Evolutionary conservation across 2,329 filamentous ascomycete species (phyloP), one percentile per base, ranked within the genome.

Genomic region (Triangularia verruculosa): DNA sequence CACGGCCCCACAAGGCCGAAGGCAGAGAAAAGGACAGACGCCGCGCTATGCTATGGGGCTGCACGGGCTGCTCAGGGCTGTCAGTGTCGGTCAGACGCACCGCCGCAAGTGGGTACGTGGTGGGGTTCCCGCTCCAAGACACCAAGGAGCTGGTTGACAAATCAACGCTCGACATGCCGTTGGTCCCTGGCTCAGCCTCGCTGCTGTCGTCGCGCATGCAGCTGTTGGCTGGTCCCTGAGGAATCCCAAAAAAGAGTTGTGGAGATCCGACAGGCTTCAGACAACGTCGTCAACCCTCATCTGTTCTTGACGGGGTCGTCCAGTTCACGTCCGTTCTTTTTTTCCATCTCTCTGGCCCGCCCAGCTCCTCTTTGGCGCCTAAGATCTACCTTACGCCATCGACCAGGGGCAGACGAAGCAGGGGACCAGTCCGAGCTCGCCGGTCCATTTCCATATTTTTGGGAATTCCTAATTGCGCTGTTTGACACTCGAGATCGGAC

Each of bases 111-210:
- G 9, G 32, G 34, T n/a, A n/a, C n/a, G n/a, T n/a, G n/a, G n/a
- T 39, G 39, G 39, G 39, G 39, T 11, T 47, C 39, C 39, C n/a
- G 39, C 39, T 9, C n/a, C 39, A 47, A 22, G 39, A 20, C 39
- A 27, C 32, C 32, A 30, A 25, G 13, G 28, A 6, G 12, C 17
- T 27, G 24, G 24, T 52, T 17, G 59, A 54, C 55, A 59, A 65
- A 65, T 63, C 63, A 47, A 17, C n/a, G 39, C 39, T 9, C 39
- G 39, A 63, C 51, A 30, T 28, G 30, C 39, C n/a, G 20, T 25
- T 24, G 27, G 32, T 51, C 30, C 11, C 25, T 25, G 39, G 59
- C 64, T 66, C 62, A 66, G 64, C 64, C 62, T 64, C 62, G 64
- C 43, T 54, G 27, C 34, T n/a, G 61, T 47, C 39, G 39, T 20